Conservation (phyloP, 2,329 filamentous ascomycete species). For the Colletotrichum sp. region DNA sequence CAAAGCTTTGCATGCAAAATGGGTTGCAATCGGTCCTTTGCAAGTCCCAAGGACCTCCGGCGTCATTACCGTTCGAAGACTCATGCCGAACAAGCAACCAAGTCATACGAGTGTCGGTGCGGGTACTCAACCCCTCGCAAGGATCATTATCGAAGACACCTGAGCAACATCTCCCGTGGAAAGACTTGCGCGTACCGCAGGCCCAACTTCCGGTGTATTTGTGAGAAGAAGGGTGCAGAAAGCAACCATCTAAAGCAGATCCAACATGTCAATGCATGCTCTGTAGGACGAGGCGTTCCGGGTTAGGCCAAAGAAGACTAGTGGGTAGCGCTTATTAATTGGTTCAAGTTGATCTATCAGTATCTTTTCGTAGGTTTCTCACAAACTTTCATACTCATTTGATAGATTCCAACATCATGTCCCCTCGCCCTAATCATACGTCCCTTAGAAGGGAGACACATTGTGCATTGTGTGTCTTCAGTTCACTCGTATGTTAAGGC, state of each 20-base stretch:
- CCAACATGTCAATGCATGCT: not conserved
- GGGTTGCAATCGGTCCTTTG: not conserved
- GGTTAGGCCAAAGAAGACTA: not conserved
- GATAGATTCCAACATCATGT: not conserved
- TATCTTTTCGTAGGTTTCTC: not conserved
- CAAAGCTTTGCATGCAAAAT: not conserved
- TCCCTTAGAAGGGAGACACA: rapidly evolving
- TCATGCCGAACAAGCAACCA: not conserved
- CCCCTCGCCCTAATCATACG: not conserved
- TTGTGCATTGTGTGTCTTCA: not conserved
- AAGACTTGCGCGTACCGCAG: not conserved
- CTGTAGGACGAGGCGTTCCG: not conserved
- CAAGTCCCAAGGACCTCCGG: not conserved
- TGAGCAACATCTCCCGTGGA: not conserved
- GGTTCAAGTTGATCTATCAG: not conserved
- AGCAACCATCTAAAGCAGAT: not conserved
- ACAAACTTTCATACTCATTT: not conserved
- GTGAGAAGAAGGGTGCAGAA: not conserved
- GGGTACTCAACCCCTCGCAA: not conserved
- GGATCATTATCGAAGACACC: not conserved
- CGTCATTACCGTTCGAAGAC: not conserved
- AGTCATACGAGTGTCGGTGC: not conserved
- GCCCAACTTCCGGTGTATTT: not conserved
- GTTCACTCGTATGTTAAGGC: rapidly evolving
- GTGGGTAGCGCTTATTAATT: not conserved